Percentiles rank a stretch among this genome's conserved stretches.
Conservation (phyloP, 768 basidiomycete genomes). For the Suillus placidus region DNA sequence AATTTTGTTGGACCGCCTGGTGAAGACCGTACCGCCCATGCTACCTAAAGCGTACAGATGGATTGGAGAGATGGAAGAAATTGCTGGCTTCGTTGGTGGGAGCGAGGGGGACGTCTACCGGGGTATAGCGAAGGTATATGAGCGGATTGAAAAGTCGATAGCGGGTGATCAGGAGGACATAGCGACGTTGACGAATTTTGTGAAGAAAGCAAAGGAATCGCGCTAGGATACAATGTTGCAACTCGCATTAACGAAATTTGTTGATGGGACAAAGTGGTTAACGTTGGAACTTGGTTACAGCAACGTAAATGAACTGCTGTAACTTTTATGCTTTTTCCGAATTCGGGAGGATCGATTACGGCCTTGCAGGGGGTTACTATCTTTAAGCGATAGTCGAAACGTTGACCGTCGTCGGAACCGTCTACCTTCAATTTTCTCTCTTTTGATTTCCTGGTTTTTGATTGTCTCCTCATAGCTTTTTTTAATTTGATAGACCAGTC, state of each 20-base stretch:
- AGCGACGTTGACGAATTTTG: constrained; percentile 44
- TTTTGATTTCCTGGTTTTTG: background rate
- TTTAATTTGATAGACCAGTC: background rate
- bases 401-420: background rate
- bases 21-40: constrained; percentile 47
- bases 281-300: constrained; percentile 6
- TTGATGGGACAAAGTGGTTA: background rate
- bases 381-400: constrained; percentile 2
- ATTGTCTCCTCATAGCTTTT: background rate
- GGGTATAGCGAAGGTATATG: constrained; percentile 50
- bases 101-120: constrained; percentile 47
- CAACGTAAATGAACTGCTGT: constrained; percentile 13
- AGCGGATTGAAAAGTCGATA: constrained; percentile 44
- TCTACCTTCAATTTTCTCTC: background rate
- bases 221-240: background rate
- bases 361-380: constrained; percentile 3
- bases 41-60: constrained; percentile 66
- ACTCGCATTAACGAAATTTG: background rate
- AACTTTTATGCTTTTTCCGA: constrained; percentile 5
- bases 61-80: constrained; percentile 68
- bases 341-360: constrained; percentile 3
- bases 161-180: constrained; percentile 43
- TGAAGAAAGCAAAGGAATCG: constrained; percentile 44
- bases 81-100: constrained; percentile 54
- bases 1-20: constrained; percentile 42